Conservation (phyloP, 176 grass and related monocot genomes). For the Microstegium vimineum region DNA sequence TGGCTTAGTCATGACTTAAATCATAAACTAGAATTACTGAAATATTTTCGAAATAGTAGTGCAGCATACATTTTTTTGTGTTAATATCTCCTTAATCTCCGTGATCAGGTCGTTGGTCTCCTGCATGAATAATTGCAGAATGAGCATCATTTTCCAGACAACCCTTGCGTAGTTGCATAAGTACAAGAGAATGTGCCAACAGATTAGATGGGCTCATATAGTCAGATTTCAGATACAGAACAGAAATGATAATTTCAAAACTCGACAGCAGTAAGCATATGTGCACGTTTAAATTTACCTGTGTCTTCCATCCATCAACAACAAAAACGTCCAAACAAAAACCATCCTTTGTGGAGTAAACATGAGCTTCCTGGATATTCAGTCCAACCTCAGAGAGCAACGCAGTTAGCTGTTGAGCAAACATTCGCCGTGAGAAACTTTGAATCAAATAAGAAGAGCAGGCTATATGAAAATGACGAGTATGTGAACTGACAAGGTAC, state of each 20-base stretch:
- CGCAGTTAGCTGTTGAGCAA: slow-evolving; percentile 55
- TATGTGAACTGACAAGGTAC: neutral
- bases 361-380: slow-evolving; percentile 89
- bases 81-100: slow-evolving; percentile 42
- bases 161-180: neutral
- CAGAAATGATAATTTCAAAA: neutral
- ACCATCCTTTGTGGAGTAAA: slow-evolving; percentile 84
- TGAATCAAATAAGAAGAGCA: neutral
- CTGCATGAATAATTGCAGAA: slow-evolving; percentile 46
- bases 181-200: neutral
- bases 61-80: slow-evolving; percentile 46
- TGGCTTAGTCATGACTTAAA: neutral
- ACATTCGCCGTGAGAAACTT: neutral
- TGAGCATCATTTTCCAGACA: neutral
- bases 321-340: slow-evolving; percentile 81
- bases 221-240: neutral
- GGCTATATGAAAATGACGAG: neutral
- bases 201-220: neutral
- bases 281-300: slow-evolving; percentile 43
- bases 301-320: slow-evolving; percentile 70
- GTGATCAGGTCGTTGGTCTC: slow-evolving; percentile 55
- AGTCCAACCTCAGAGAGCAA: slow-evolving; percentile 67
- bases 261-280: neutral
- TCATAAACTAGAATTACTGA: neutral
- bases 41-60: slow-evolving; percentile 1